Evolutionary conservation across 148 eudicot genomes (phyloP), one percentile per base, ranked within the genome.

Genomic region (Pouteria glomerata): DNA sequence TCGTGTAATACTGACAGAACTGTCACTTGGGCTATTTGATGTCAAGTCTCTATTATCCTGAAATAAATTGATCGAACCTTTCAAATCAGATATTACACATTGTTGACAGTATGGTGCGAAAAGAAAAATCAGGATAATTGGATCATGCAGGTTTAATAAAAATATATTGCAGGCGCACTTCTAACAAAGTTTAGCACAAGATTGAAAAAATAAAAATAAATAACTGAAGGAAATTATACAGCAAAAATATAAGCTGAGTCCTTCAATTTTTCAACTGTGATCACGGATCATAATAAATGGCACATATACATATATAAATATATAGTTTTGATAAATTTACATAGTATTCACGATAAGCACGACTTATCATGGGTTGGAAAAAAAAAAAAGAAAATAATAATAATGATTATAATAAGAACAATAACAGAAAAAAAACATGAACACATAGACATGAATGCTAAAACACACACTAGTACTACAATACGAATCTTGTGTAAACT

Each of bases 41-140:
- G 80, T 78, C 70, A 87, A 73, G 64, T 85, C 91, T 87, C 72
- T 82, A 50, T 82, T 85, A 48, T 88, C 97, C 97, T 91, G 88
- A 58, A 81, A 83, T 56, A 39, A 74, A 74, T 42, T 53, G 14
- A 42, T 62, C 24, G 42, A 30, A n/a, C n/a, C 35, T 19, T 65
- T 31, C 11, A 51, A 21, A 7, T 34, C 66, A 70, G 62, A 57
- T 51, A 41, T 42, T 5, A 63, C 23, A 63, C 16, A 6, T 2
- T 21, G 50, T 0, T 39, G 16, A 12, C 19, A 15, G 37, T 41
- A 39, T 42, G 23, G 51, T 23, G 37, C 6, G 27, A 62, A 62
- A 35, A 62, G 11, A 37, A 62, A 16, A 62, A 37, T 35, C 10
- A 55, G 66, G 47, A 35, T 37, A 21, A 21, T 6, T 37, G n/a